A percentile compares a stretch with the other conserved stretches of the same genome.
These are phyloP conservation scores for Candida quercuum DNA, from an alignment of 805 yeast genomes.

Conservation along the genomic window DNA sequence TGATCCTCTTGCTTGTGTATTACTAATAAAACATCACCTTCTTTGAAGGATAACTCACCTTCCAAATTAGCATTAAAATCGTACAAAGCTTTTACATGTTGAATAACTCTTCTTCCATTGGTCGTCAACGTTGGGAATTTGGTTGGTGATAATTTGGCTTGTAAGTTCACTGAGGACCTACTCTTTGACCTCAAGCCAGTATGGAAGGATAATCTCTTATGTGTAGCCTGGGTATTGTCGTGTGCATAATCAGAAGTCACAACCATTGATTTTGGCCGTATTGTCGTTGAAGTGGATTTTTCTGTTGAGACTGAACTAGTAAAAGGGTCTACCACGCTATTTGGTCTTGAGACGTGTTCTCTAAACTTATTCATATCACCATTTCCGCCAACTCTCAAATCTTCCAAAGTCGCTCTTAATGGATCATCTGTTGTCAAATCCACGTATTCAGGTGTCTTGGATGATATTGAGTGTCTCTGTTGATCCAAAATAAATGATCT, in stretches of 20 bases:
- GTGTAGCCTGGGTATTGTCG: slow-evolving; percentile 6
- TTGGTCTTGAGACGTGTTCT: slow-evolving; percentile 23
- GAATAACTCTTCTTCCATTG: slow-evolving; percentile 49
- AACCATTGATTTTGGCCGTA: slow-evolving; percentile 25
- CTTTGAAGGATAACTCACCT: slow-evolving; percentile 54
- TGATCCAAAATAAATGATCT: slow-evolving; percentile 21
- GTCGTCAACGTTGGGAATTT: slow-evolving; percentile 43
- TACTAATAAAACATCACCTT: slow-evolving; percentile 50
- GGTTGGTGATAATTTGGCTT: slow-evolving; percentile 19
- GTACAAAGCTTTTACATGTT: slow-evolving; percentile 49
- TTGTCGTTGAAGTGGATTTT: slow-evolving; percentile 17
- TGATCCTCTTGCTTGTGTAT: slow-evolving; percentile 60
- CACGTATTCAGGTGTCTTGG: slow-evolving; percentile 4
- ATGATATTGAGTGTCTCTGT: slow-evolving; percentile 1
- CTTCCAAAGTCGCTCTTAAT: slow-evolving; percentile 47
- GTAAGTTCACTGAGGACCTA: slow-evolving; percentile 20
- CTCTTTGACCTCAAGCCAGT: slow-evolving; percentile 21
- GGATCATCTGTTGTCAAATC: slow-evolving; percentile 35
- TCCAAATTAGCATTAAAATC: slow-evolving; percentile 56
- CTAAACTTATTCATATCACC: slow-evolving; percentile 35
- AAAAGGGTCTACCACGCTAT: slow-evolving; percentile 7
- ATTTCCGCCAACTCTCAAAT: slow-evolving; percentile 35
- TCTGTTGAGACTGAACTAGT: slow-evolving; percentile 14
- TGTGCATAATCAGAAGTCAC: slow-evolving; percentile 7
- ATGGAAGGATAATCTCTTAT: slow-evolving; percentile 23